phyloP scores from a whole-genome alignment of 345 rosid genomes.

The Moricandia arvensis region DNA sequence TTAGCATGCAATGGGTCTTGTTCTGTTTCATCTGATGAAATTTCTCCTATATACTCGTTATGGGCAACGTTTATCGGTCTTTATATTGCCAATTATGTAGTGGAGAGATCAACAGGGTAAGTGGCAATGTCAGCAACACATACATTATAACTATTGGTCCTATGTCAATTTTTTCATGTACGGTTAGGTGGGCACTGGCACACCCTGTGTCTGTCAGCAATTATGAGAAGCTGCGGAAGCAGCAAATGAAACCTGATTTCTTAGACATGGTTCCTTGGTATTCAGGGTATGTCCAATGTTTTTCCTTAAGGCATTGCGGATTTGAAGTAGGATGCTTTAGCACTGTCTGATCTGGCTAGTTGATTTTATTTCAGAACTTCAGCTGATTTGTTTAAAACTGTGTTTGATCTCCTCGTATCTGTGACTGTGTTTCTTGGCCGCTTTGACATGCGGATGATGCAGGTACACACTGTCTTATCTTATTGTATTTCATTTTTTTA shows the following conservation, averaged over 20 bases:
- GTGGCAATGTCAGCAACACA: slow-evolving; percentile 26
- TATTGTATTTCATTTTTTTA: neutral
- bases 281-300: slow-evolving; percentile 69
- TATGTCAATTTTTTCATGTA: neutral
- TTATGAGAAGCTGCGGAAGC: slow-evolving; percentile 67
- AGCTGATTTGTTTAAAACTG: slow-evolving; percentile 96
- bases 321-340: slow-evolving; percentile 1
- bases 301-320: neutral
- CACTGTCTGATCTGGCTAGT: slow-evolving; percentile 28
- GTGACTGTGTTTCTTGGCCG: slow-evolving; percentile 97
- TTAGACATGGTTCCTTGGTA: slow-evolving; percentile 99
- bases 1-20: slow-evolving; percentile 63
- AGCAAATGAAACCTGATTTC: slow-evolving; percentile 90
- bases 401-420: slow-evolving; percentile 93
- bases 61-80: slow-evolving; percentile 99
- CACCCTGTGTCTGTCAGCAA: slow-evolving; percentile 84
- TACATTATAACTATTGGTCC: neutral
- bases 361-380: slow-evolving; percentile 76
- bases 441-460: slow-evolving; percentile 99
- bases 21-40: slow-evolving; percentile 80
- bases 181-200: slow-evolving; percentile 91
- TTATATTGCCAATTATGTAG: slow-evolving; percentile 96
- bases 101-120: slow-evolving; percentile 98
- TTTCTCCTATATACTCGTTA: slow-evolving; percentile 95
- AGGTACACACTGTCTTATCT: slow-evolving; percentile 44